Evolutionary conservation across 1,139 yeast species (phyloP).

Genomic region (Hansenula sp.): DNA sequence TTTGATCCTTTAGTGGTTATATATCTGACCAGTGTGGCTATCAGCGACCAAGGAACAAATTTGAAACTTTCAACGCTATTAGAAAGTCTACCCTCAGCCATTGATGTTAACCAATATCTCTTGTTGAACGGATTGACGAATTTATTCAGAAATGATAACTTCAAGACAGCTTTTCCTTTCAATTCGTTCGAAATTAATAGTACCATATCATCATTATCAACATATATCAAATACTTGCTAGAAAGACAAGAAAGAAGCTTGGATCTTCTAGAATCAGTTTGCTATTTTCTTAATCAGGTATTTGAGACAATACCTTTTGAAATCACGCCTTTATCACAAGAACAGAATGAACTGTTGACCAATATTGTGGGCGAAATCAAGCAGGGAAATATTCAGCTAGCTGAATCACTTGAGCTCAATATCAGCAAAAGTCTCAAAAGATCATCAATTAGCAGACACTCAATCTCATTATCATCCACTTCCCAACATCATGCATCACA

Average conservation of each 20-base stretch:
- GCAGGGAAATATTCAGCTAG: slow-evolving; percentile 2
- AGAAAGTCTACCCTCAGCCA: slow-evolving; percentile 6
- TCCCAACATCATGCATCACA: slow-evolving; percentile 7
- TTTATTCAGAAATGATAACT: slow-evolving; percentile 9
- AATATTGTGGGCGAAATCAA: slow-evolving; percentile 8
- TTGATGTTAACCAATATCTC: slow-evolving; percentile 14
- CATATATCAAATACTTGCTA: slow-evolving; percentile 10
- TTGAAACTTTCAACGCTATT: slow-evolving; percentile 14
- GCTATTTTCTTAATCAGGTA: slow-evolving; percentile 8
- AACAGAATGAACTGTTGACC: slow-evolving; percentile 12
- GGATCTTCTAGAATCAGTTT: slow-evolving; percentile 4
- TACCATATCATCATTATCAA: slow-evolving; percentile 6
- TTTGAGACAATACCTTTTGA: neutral
- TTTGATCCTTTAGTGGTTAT: slow-evolving; percentile 18
- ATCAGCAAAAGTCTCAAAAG: slow-evolving; percentile 12
- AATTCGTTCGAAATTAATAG: slow-evolving; percentile 13
- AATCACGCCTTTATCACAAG: slow-evolving; percentile 9
- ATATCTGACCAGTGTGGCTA: slow-evolving; percentile 11
- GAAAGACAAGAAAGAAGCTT: slow-evolving; percentile 1
- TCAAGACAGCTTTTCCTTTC: slow-evolving; percentile 7
- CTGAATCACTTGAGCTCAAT: slow-evolving; percentile 13
- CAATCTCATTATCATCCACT: slow-evolving; percentile 1
- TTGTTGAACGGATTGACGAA: slow-evolving; percentile 13
- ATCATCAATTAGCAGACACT: slow-evolving; percentile 8
- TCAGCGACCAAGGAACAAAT: slow-evolving; percentile 11